Conservation (phyloP, 345 rosid species). For the Heritiera fomes region DNA sequence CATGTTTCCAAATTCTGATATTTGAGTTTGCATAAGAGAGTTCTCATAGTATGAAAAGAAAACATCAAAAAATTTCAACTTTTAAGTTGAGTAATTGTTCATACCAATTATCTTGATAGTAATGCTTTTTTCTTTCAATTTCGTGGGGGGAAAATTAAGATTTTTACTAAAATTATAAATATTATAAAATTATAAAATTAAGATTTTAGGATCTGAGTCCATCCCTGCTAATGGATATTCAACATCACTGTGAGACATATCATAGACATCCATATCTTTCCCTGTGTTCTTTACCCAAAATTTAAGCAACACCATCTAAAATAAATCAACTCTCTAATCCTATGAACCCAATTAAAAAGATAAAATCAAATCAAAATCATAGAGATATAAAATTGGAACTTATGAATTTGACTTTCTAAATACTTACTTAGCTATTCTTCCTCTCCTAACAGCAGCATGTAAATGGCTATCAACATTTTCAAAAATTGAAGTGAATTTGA, state of each 20-base stretch:
- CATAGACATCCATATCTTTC: background rate
- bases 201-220: background rate
- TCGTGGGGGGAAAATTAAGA: background rate
- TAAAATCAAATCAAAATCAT: background rate
- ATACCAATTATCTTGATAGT: too few relatives aligned
- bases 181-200: background rate
- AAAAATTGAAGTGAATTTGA: background rate
- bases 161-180: background rate
- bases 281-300: background rate
- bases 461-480: background rate
- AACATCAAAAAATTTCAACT: background rate
- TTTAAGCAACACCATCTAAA: background rate
- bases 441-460: background rate
- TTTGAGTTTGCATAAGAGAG: background rate
- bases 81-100: background rate
- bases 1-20: background rate
- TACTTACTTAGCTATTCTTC: background rate
- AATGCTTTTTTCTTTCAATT: background rate
- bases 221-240: background rate
- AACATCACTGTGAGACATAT: background rate
- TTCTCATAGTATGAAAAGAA: background rate
- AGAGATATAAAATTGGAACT: background rate
- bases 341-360: background rate
- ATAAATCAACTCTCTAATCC: background rate
- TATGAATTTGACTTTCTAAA: background rate